Percentiles rank a stretch among this genome's conserved stretches.
Conservation (phyloP, 2,329 filamentous ascomycete genomes). For the Aspergillus ochraceus region DNA sequence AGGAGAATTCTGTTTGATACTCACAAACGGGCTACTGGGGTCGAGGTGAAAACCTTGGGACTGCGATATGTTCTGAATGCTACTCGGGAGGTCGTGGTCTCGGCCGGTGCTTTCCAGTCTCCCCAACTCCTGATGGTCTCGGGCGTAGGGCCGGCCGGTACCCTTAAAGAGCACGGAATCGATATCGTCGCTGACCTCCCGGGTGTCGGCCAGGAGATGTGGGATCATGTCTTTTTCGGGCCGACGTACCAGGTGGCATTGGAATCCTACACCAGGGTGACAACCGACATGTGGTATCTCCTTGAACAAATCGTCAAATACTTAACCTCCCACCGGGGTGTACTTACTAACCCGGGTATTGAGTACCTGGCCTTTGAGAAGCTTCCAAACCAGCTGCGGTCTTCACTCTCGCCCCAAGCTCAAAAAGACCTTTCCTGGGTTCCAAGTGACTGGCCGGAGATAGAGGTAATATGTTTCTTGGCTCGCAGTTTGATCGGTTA, state of each 20-base stretch:
- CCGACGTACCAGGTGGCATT: conserved; percentile 29
- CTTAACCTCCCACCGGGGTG: conserved; percentile 19
- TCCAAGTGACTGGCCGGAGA: conserved; percentile 39
- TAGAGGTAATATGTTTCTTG: conserved; percentile 27
- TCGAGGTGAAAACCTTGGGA: conserved; percentile 43
- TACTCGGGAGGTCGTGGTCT: conserved; percentile 50
- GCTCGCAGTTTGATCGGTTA: neutral
- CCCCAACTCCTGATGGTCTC: conserved; percentile 57
- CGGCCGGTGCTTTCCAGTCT: conserved; percentile 55
- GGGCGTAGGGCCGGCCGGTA: conserved; percentile 45
- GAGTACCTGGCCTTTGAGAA: conserved; percentile 37
- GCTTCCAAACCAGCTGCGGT: conserved; percentile 22
- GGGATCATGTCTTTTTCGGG: conserved; percentile 35
- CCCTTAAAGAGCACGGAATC: conserved; percentile 26
- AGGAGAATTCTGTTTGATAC: conserved; percentile 54
- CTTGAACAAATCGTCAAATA: conserved; percentile 17
- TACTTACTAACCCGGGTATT: conserved; percentile 28
- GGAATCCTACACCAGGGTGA: conserved; percentile 21
- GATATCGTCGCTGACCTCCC: conserved; percentile 27
- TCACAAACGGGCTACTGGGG: conserved; percentile 44
- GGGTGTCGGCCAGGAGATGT: conserved; percentile 41
- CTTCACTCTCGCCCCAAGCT: conserved; percentile 17
- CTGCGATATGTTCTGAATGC: conserved; percentile 50
- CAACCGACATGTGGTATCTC: conserved; percentile 16
- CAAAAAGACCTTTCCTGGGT: conserved; percentile 28